phyloP scores from a whole-genome alignment of 768 basidiomycete species.

The Collybia sp. region DNA sequence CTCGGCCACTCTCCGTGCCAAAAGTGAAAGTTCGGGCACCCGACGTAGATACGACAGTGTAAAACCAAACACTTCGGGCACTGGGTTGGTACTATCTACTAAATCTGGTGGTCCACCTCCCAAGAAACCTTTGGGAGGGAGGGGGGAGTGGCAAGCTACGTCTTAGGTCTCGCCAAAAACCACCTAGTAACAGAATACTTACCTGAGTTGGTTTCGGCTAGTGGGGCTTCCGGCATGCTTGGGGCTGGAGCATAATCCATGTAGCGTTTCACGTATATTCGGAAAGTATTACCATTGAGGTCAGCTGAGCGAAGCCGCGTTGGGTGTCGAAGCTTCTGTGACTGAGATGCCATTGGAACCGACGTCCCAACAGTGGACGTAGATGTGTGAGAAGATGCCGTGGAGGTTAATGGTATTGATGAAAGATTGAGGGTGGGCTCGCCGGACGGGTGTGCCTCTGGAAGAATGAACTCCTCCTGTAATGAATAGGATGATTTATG shows the following conservation, averaged over 20 bases:
- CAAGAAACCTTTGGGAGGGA: no score
- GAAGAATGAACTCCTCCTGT: conserved; percentile 47
- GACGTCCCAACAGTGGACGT: conserved; percentile 11
- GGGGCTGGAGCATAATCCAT: conserved; percentile 52
- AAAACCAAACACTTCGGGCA: conserved; percentile 38
- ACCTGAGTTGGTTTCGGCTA: no score
- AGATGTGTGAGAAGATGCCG: conserved; percentile 16
- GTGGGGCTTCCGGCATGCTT: no score
- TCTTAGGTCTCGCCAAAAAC: no score
- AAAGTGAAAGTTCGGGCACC: conserved; percentile 63
- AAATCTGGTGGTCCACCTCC: no score
- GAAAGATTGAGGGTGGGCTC: neutral
- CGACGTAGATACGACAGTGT: conserved; percentile 74
- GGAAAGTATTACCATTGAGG: conserved; percentile 67
- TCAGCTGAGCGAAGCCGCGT: conserved; percentile 62
- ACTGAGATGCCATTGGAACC: conserved; percentile 15
- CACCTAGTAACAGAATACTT: no score
- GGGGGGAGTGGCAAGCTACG: no score
- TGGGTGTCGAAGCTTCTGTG: conserved; percentile 64
- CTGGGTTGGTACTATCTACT: no score
- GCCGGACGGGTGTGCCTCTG: conserved; percentile 7
- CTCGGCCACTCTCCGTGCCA: conserved; percentile 62
- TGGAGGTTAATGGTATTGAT: conserved; percentile 2
- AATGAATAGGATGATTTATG: conserved; percentile 50
- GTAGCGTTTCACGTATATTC: conserved; percentile 74